Evolutionary conservation across 345 rosid genomes (phyloP).

Genomic region (Clarkia xantiana): DNA sequence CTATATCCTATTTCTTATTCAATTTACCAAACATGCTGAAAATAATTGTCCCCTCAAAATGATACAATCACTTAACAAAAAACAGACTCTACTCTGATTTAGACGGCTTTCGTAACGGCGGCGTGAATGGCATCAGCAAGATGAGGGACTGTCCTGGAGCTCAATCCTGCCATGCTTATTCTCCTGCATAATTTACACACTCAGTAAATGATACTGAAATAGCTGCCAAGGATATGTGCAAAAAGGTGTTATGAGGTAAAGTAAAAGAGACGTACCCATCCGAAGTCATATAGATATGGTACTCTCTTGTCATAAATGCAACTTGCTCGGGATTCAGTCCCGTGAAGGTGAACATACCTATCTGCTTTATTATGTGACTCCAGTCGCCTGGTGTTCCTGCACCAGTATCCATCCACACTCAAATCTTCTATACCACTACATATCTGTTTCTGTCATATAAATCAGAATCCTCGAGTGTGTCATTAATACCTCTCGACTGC

Average conservation of each 20-base stretch:
- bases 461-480: not conserved
- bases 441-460: not conserved
- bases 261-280: conserved; percentile 8
- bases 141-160: conserved; percentile 22
- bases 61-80: too few species aligned
- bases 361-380: conserved; percentile 21
- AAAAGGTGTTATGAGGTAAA: not conserved
- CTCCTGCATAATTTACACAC: conserved; percentile 16
- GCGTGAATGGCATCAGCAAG: conserved; percentile 29
- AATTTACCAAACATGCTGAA: too few species aligned
- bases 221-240: not conserved
- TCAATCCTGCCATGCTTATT: conserved; percentile 31
- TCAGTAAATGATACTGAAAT: too few species aligned
- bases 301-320: conserved; percentile 13
- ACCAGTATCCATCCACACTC: not conserved
- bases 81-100: not conserved
- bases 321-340: conserved; percentile 18
- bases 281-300: conserved; percentile 17
- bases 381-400: conserved; percentile 19
- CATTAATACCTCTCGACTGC: conserved; percentile 27
- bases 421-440: not conserved
- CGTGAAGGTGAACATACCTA: conserved; percentile 19
- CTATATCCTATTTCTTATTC: too few species aligned
- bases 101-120: conserved; percentile 13
- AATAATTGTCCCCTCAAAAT: too few species aligned